A percentile compares a stretch with the other conserved stretches of the same genome.
These are phyloP conservation scores for Scenedesmus sp. DNA, from an alignment of 163 green algal species.

Conservation along the genomic window DNA sequence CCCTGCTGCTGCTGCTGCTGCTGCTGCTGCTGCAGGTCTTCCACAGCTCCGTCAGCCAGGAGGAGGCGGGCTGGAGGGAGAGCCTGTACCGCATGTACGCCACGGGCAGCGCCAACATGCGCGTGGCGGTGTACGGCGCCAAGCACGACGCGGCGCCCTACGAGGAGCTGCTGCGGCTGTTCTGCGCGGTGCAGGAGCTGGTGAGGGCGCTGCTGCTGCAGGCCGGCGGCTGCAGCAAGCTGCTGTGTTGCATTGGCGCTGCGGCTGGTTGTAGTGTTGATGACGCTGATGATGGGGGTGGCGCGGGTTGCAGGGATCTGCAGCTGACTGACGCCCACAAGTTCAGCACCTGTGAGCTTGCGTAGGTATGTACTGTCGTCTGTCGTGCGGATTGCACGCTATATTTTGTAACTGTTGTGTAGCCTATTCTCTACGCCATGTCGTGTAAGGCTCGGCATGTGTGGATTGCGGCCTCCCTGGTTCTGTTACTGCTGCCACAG, in stretches of 20 bases:
- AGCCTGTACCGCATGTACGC: slow-evolving; percentile 74
- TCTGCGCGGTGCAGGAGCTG: slow-evolving; percentile 71
- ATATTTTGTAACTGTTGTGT: no score
- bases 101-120: slow-evolving; percentile 63
- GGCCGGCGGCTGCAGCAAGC: no score
- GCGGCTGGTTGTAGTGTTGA: not conserved
- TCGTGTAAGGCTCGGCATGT: no score
- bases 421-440: no score
- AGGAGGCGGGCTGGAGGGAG: slow-evolving; percentile 70
- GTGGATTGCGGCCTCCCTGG: no score
- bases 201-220: slow-evolving; percentile 39
- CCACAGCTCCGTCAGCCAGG: slow-evolving; percentile 57
- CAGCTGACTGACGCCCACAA: no score
- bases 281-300: not conserved
- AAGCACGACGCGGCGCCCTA: slow-evolving; percentile 94
- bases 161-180: slow-evolving; percentile 88
- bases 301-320: no score
- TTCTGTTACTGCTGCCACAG: no score
- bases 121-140: slow-evolving; percentile 87
- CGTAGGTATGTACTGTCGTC: no score
- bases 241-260: not conserved
- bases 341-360: no score
- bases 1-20: no score
- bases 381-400: no score
- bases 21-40: slow-evolving; percentile 75